These are phyloP conservation scores for Pseudogymnoascus verrucosus DNA, from an alignment of 2,329 filamentous ascomycete genomes.

Conservation along the genomic window DNA sequence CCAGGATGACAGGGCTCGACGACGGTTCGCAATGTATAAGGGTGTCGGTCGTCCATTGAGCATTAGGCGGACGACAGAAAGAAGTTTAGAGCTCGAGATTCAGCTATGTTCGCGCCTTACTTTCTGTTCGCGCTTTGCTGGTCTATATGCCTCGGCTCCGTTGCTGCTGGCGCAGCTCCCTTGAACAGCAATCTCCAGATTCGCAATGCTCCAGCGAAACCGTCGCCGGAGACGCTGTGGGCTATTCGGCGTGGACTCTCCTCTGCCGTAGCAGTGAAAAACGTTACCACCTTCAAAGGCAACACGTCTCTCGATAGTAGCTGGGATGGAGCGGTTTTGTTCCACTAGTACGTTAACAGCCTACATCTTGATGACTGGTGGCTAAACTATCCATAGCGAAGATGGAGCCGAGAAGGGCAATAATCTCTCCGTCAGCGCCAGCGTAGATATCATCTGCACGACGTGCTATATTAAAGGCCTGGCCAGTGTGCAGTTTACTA, in stretches of 20 bases:
- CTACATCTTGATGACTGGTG: neutral
- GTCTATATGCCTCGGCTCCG: neutral
- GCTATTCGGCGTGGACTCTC: slow-evolving; percentile 21
- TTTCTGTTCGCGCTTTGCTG: slow-evolving; percentile 5
- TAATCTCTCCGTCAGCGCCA: slow-evolving; percentile 18
- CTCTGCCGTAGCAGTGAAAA: slow-evolving; percentile 14
- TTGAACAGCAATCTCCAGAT: slow-evolving; percentile 16
- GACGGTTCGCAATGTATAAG: neutral
- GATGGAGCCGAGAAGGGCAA: slow-evolving; percentile 15
- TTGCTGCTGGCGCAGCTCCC: slow-evolving; percentile 7
- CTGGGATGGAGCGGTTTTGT: slow-evolving; percentile 33
- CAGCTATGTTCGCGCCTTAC: neutral
- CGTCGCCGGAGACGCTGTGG: slow-evolving; percentile 19
- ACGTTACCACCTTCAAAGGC: slow-evolving; percentile 23
- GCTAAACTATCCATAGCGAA: slow-evolving; percentile 9
- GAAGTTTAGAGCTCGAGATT: neutral
- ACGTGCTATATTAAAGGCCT: slow-evolving; percentile 44
- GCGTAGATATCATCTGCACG: slow-evolving; percentile 38
- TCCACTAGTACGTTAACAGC: slow-evolving; percentile 22
- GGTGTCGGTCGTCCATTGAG: neutral
- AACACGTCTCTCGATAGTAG: slow-evolving; percentile 32
- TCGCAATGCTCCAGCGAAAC: slow-evolving; percentile 18
- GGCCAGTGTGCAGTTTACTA: slow-evolving; percentile 35
- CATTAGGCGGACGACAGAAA: neutral
- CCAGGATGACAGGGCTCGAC: neutral